Conservation (phyloP, 1,284 basidiomycete genomes). For the Fomitopsis schrenkii region DNA sequence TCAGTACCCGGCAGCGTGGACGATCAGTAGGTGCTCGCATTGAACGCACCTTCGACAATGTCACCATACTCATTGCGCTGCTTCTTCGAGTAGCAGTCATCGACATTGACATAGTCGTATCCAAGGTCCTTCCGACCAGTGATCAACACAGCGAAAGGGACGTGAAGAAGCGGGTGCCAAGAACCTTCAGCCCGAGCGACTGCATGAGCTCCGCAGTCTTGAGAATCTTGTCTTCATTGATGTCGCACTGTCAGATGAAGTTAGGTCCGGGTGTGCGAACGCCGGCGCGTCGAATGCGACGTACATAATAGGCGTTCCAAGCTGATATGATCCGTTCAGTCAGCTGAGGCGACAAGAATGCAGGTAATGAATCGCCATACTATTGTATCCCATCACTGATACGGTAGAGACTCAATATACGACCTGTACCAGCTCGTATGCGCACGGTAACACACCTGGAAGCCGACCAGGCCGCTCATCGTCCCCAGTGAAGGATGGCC, state of each 20-base stretch:
- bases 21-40: too few species aligned
- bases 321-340: neutral
- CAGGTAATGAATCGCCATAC: neutral
- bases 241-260: constrained; percentile 28
- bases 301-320: constrained; percentile 11
- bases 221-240: constrained; percentile 33
- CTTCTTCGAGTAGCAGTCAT: constrained; percentile 38
- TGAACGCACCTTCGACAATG: constrained; percentile 29
- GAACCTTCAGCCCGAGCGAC: constrained; percentile 26
- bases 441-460: neutral
- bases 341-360: neutral
- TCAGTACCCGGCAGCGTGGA: neutral
- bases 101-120: constrained; percentile 35
- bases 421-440: neutral
- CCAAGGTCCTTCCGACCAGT: constrained; percentile 24
- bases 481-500: neutral
- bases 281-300: neutral
- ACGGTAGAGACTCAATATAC: neutral
- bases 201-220: constrained; percentile 31
- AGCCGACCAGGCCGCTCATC: neutral
- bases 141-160: neutral
- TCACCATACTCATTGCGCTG: constrained; percentile 28
- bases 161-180: neutral
- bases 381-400: constrained; percentile 11
- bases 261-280: neutral